Evolutionary conservation across 1,284 basidiomycete genomes (phyloP).

Genomic region (Wallemia mellicola): DNA sequence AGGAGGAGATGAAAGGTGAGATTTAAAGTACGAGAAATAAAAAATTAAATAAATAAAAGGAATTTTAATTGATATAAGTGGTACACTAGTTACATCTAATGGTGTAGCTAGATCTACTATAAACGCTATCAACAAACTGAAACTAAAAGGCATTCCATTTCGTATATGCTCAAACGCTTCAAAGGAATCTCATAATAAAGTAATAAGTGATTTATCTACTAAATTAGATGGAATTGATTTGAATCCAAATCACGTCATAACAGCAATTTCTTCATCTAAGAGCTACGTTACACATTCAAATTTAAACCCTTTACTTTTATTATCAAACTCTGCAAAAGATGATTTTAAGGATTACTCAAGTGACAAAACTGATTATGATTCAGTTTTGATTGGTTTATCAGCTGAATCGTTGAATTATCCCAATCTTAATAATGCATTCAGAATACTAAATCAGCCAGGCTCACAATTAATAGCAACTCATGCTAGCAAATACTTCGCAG

Average conservation of each 20-base stretch:
- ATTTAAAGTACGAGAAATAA: too few relatives aligned
- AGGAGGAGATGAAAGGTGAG: too few relatives aligned
- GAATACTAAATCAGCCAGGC: neutral
- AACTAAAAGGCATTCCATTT: too few relatives aligned
- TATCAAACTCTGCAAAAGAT: neutral
- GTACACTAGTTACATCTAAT: neutral
- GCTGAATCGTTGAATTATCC: neutral
- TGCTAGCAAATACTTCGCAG: neutral
- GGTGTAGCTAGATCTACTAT: too few relatives aligned
- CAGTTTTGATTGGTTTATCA: neutral
- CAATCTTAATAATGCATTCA: neutral
- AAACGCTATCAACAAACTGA: too few relatives aligned
- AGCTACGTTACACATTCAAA: neutral
- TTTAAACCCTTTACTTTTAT: neutral
- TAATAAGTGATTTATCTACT: neutral
- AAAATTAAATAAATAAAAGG: neutral
- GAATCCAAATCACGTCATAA: neutral
- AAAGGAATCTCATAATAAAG: neutral
- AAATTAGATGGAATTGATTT: neutral
- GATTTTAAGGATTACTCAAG: neutral
- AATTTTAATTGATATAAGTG: neutral
- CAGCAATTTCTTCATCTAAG: neutral
- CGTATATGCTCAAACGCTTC: neutral
- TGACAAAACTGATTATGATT: neutral
- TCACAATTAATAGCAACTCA: neutral